Conservation (phyloP, 1,284 basidiomycete genomes). For the Trichosporon sp. region DNA sequence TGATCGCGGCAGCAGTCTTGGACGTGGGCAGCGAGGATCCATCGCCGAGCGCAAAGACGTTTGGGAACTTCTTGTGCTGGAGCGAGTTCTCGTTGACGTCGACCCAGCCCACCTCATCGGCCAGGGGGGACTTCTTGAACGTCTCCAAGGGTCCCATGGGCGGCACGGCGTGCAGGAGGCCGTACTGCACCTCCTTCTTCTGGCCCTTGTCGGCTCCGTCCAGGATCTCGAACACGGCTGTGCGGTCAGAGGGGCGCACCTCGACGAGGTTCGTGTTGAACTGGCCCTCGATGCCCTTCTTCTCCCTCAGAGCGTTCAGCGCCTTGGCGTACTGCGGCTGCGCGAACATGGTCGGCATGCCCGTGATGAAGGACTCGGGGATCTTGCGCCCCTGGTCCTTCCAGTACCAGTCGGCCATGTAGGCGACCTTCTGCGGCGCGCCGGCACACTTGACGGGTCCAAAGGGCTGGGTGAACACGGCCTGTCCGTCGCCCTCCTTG, state of each 20-base stretch:
- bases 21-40: constrained; percentile 88
- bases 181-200: constrained; percentile 72
- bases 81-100: constrained; percentile 79
- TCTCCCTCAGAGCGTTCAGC: constrained; percentile 72
- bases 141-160: constrained; percentile 86
- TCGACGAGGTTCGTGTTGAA: constrained; percentile 84
- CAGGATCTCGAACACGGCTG: constrained; percentile 78
- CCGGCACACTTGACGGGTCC: constrained; percentile 94
- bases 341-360: constrained; percentile 88
- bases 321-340: constrained; percentile 83
- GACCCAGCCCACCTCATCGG: constrained; percentile 83
- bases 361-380: constrained; percentile 83
- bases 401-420: constrained; percentile 71
- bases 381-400: constrained; percentile 49
- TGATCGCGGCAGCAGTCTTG: constrained; percentile 95
- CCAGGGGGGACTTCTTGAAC: constrained; percentile 75
- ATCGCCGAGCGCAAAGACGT: constrained; percentile 89
- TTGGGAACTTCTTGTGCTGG: constrained; percentile 76
- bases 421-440: constrained; percentile 91
- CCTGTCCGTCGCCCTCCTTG: constrained; percentile 67
- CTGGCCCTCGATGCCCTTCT: constrained; percentile 75
- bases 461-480: constrained; percentile 95
- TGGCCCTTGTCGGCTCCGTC: constrained; percentile 63
- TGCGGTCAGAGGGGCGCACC: constrained; percentile 69
- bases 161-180: constrained; percentile 83